Evolutionary conservation across 306 rosid species (phyloP), one percentile per base, ranked within the genome.

Genomic region (Albizia julibrissin): DNA sequence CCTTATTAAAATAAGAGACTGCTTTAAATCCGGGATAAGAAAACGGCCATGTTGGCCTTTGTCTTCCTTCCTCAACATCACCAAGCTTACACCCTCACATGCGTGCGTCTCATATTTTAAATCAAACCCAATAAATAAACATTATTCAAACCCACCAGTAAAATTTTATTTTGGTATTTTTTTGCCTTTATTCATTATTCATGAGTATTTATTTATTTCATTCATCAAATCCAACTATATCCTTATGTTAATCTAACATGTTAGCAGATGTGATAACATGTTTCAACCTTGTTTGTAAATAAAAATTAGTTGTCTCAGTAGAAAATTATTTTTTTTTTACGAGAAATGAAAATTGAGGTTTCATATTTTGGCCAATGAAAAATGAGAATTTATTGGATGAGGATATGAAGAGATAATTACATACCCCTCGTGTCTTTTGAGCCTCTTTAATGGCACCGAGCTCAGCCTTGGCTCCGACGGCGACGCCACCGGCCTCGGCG

Each of bases 341-440:
- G 13, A 58, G 66, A 24, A 24, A 24, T 24, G 0, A 59, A 59
- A 22, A 22, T 22, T 24, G 61, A 21, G 26, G 26, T 59, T n/a
- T 56, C 40, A 37, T 37, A 24, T 59, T 59, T 59, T 59, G 66
- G 66, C 18, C 66, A 59, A 10, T 59, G 2, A 26, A 26, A 61
- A 61, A 24, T 3, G 18, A 13, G 9, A 27, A 18, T 62, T 62
- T 11, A 27, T 26, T 62, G 37, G 37, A 62, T 62, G 19, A 5
- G 62, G 68, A 74, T 15, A 68, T 6, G 1, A 74, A 40, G 52
- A 29, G 8, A 39, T 19, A 65, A 5, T 33, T 74, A 69, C 89
- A 15, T 87, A 91, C 95, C 93, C 88, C 58, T 22, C 80, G 85
- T 26, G 87, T 86, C 75, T 79, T 87, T n/a, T 64, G 79, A 68